Percentiles rank a stretch among this genome's conserved stretches.
These are phyloP conservation scores for Hippophae rhamnoides DNA, from an alignment of 306 rosid species.

Conservation along the genomic window DNA sequence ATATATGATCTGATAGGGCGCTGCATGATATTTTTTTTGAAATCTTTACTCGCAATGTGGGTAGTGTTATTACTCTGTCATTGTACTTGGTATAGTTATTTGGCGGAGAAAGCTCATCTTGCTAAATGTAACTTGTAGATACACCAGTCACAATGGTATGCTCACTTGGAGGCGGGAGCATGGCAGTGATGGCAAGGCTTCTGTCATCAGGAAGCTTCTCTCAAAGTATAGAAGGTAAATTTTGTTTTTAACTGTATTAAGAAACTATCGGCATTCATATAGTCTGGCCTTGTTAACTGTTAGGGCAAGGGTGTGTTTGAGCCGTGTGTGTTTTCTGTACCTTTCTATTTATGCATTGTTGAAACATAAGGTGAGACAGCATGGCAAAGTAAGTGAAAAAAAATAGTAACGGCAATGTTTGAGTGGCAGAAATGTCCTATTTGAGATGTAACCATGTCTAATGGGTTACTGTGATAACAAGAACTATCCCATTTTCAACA, in stretches of 20 bases:
- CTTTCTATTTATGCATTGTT: neutral
- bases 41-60: too few relatives aligned
- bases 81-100: slow-evolving; percentile 2
- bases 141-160: slow-evolving; percentile 35
- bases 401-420: neutral
- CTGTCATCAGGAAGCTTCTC: slow-evolving; percentile 51
- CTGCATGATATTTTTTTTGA: too few relatives aligned
- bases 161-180: slow-evolving; percentile 68
- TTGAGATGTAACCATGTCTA: neutral
- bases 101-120: neutral
- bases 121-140: slow-evolving; percentile 2
- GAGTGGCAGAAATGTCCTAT: neutral
- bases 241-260: slow-evolving; percentile 4
- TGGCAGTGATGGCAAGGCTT: slow-evolving; percentile 80
- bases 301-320: neutral
- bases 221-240: slow-evolving; percentile 45
- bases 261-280: neutral
- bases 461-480: neutral
- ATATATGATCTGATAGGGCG: too few relatives aligned
- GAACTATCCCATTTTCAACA: neutral
- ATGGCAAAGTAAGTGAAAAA: neutral
- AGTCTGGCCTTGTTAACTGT: neutral
- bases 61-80: neutral
- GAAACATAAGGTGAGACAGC: neutral
- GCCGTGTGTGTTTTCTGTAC: too few relatives aligned